Percentiles rank a stretch among this genome's conserved stretches.
These are phyloP conservation scores for Camellia oleifera DNA, from an alignment of 179 eudicot genomes.

Conservation along the genomic window DNA sequence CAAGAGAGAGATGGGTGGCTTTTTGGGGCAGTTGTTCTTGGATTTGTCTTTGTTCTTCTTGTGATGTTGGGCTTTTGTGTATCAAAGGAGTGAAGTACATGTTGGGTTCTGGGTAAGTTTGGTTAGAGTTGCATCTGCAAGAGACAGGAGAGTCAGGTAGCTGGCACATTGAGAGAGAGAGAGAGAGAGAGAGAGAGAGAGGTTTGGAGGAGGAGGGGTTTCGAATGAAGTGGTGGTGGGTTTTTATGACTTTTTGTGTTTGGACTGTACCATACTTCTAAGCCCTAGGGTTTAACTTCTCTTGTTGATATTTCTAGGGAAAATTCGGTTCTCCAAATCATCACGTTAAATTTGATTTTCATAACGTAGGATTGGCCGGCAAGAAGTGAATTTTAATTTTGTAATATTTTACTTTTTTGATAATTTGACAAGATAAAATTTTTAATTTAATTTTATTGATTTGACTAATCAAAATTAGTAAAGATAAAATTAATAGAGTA, in stretches of 20 bases:
- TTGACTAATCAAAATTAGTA: too few relatives aligned
- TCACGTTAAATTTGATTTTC: too few relatives aligned
- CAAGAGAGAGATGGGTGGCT: constrained; percentile 33
- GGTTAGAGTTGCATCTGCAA: neutral
- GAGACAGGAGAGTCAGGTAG: constrained; percentile 13
- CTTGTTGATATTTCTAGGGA: too few relatives aligned
- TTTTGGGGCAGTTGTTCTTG: neutral
- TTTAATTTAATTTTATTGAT: too few relatives aligned
- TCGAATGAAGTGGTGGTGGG: neutral
- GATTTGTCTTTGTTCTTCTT: neutral
- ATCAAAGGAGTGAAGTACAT: constrained; percentile 16
- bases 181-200: constrained; percentile 4
- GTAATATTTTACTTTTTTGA: too few relatives aligned
- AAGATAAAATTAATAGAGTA: too few relatives aligned
- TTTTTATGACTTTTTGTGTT: neutral
- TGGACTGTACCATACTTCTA: too few relatives aligned
- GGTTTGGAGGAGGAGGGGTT: neutral
- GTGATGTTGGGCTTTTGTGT: constrained; percentile 26
- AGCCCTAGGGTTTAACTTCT: too few relatives aligned
- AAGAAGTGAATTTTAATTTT: too few relatives aligned
- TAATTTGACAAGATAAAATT: too few relatives aligned
- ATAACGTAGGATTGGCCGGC: too few relatives aligned
- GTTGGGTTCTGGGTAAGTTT: constrained; percentile 15
- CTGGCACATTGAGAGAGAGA: constrained; percentile 20
- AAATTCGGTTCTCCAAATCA: too few relatives aligned